Base-by-base conservation (phyloP, 2,329 filamentous ascomycete genomes). In the Scleromitrula shiraiana region DNA sequence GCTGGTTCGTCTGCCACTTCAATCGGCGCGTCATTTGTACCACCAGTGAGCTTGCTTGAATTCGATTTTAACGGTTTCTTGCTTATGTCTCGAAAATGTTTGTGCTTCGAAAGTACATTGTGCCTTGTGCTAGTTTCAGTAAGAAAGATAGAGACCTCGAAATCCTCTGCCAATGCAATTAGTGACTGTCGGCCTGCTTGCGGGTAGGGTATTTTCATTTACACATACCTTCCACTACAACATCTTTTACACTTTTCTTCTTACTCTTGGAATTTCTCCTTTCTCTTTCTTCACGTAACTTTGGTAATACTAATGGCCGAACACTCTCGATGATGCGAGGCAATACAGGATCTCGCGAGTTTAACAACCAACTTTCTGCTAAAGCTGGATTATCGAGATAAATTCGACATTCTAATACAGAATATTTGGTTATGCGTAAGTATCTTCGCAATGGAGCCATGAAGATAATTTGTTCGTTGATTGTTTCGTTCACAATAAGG, bases 361-460 rank as follows among this genome's bases (percentile, higher is more conserved):
- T 84, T 55, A 95, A 77, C 15, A 98, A 78, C 82, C 94, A 96
- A 62, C 83, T 82, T 56, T 88, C 79, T 20, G 81, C 80, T 52
- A 95, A 80, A 10, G 84, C 80, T 0, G 93, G 93, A 59, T 91
- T 90, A 56, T 97, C 91, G 39, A 96, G 80, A 67, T 97, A 97
- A 57, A 98, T 93, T 56, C 90, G 89, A 55, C 88, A 89, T 74
- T 98, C 93, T n/a, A 98, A 77, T 26, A 96, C 89, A 4, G 91
- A 95, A 66, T 88, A 87, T 64, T 91, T 90, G 47, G 86, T 91
- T 59, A 97, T 95, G 44, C 91, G 81, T 47, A 97, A 75, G 65
- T 97, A 96, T 59, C 90, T 80, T 50, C 90, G 82, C 40, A 95
- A 80, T 9, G 90, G 90, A 10, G 89, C 85, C 90, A 96, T 96